A percentile compares a stretch with the other conserved stretches of the same genome.
These are phyloP conservation scores for Radiomyces spectabilis DNA, from an alignment of 192 early-diverging fungal species.

Conservation along the genomic window DNA sequence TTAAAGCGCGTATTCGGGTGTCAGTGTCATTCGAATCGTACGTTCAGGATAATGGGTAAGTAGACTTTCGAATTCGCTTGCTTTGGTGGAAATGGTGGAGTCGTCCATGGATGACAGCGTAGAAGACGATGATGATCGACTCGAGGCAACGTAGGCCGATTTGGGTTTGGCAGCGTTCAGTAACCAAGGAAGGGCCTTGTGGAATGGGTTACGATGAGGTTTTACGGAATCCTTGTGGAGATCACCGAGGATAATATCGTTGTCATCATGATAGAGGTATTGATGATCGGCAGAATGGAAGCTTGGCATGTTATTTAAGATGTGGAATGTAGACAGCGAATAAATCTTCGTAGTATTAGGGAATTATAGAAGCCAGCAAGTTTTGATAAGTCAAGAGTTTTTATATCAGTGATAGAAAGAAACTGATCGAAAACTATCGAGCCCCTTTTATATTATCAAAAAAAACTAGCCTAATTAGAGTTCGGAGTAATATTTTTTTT, in stretches of 20 bases:
- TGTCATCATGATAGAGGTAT: background rate
- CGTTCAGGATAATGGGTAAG: background rate
- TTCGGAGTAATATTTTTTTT: background rate
- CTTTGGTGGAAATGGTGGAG: background rate
- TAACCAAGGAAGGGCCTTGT: background rate
- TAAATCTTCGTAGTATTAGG: no score
- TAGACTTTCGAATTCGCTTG: background rate
- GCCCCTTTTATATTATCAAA: no score
- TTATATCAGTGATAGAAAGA: background rate
- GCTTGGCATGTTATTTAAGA: no score
- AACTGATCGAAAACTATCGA: no score
- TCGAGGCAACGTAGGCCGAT: no score
- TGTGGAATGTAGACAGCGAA: no score
- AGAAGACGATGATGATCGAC: background rate
- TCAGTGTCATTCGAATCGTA: background rate
- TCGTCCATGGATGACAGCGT: background rate
- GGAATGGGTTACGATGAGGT: background rate
- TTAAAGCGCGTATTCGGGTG: constrained; percentile 1
- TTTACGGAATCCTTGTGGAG: background rate
- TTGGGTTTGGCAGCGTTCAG: background rate
- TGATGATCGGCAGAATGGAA: no score
- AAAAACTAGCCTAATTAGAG: no score
- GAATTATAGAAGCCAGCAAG: no score
- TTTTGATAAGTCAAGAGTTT: background rate
- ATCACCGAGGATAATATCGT: background rate